Percentiles rank a stretch among this genome's conserved stretches.
Conservation (phyloP, 345 rosid genomes). For the Boechera retrofracta region DNA sequence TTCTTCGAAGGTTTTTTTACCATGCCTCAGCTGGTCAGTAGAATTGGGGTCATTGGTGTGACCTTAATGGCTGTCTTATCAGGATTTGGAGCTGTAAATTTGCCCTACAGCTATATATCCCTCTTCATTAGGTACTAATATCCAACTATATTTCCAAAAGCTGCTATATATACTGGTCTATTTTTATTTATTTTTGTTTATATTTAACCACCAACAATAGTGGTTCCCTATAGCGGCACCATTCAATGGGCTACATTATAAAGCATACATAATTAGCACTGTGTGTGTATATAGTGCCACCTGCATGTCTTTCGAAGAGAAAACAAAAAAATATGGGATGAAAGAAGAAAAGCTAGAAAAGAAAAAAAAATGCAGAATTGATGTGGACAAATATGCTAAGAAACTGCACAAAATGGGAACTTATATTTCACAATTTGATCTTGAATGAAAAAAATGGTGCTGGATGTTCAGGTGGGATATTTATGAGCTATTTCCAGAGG, state of each 20-base stretch:
- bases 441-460: slow-evolving; percentile 4
- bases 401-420: neutral
- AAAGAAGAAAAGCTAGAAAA: neutral
- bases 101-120: slow-evolving; percentile 92
- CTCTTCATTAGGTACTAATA: slow-evolving; percentile 79
- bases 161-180: neutral
- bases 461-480: neutral
- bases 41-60: slow-evolving; percentile 96
- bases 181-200: neutral
- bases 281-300: slow-evolving; percentile 20
- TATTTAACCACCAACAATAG: neutral
- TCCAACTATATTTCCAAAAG: slow-evolving; percentile 2
- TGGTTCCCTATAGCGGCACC: neutral
- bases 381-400: neutral
- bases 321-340: neutral
- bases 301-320: neutral
- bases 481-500: neutral
- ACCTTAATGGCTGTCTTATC: slow-evolving; percentile 94
- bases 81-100: slow-evolving; percentile 95
- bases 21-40: slow-evolving; percentile 89
- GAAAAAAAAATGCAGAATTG: neutral
- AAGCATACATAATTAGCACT: slow-evolving; percentile 15
- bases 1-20: slow-evolving; percentile 73
- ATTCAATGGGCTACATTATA: neutral
- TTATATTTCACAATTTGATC: neutral